Base-by-base conservation (phyloP, 139 green algal species). In the Coelastrella sp. region DNA sequence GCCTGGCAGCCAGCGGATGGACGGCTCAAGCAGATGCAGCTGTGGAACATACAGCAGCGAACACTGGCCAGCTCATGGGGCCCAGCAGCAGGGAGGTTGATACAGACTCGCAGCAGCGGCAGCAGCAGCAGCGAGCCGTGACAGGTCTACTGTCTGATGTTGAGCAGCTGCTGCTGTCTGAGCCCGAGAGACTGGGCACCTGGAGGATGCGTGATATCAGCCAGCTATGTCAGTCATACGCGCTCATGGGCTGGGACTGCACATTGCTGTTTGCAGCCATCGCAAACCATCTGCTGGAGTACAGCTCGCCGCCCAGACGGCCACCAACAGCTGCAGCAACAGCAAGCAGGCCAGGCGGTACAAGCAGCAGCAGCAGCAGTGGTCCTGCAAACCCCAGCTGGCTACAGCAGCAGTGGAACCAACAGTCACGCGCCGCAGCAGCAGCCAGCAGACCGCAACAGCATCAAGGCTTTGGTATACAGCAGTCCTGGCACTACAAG, bases 181-280 rank as follows among this genome's bases (percentile, higher is more conserved):
- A 88, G 54, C 83, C 83, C 4, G 47, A 80, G 17, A 73, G 77
- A 54, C 54, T 88, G 47, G 19, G 23, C 19, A 57, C 17, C 6
- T 88, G 83, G 83, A 54, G 83, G 32, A 71, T 88, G 83, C 20
- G 83, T 4, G 83, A 88, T 32, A 88, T 88, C 68, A 88, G 83
- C 64, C 83, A 88, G 68, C 23, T 88, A 68, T 80, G 66, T 54
- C 83, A 88, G 83, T 54, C 83, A 58, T 88, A 88, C 57, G 66
- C 83, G 3, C 56, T 88, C 13, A 80, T 68, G 17, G 83, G 83
- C 17, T 88, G 19, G 65, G 68, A 56, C 54, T 88, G 83, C 68
- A 20, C 68, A 10, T 17, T 73, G 6, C 83, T 88, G 47, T 88
- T 88, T 81, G 83, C 68, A 65, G 57, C 57, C 32, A n/a, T 88